Evolutionary conservation across 352 stramenopile genomes (phyloP).

Genomic region (Phytophthora litchii): DNA sequence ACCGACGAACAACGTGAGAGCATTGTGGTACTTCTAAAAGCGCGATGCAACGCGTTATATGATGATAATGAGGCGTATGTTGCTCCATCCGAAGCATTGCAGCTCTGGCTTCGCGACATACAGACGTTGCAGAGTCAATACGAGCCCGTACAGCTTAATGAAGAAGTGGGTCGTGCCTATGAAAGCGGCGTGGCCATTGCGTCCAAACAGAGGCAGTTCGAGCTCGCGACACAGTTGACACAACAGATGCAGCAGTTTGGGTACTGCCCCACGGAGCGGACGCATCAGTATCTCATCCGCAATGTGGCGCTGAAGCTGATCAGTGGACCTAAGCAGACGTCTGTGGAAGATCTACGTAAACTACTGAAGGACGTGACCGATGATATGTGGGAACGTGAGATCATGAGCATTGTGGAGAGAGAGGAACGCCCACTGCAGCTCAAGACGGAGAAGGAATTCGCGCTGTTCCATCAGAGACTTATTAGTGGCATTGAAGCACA

Average conservation of each 20-base stretch:
- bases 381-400: slow-evolving; percentile 49
- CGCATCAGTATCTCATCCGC: slow-evolving; percentile 59
- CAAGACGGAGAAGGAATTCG: slow-evolving; percentile 58
- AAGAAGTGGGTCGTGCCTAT: slow-evolving; percentile 55
- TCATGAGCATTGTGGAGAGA: slow-evolving; percentile 60
- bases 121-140: slow-evolving; percentile 31
- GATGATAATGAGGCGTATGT: slow-evolving; percentile 49
- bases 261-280: slow-evolving; percentile 36
- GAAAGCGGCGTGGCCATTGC: slow-evolving; percentile 73
- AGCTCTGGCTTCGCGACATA: slow-evolving; percentile 44
- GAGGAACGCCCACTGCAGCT: slow-evolving; percentile 66
- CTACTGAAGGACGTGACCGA: slow-evolving; percentile 35
- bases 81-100: slow-evolving; percentile 29
- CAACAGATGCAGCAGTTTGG: slow-evolving; percentile 56
- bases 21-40: slow-evolving; percentile 47
- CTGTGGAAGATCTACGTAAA: slow-evolving; percentile 39
- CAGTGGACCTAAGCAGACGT: slow-evolving; percentile 26
- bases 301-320: slow-evolving; percentile 59
- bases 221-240: slow-evolving; percentile 43
- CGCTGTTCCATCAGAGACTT: slow-evolving; percentile 51
- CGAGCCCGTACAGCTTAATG: slow-evolving; percentile 6
- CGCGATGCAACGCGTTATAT: slow-evolving; percentile 59
- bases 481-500: slow-evolving; percentile 45
- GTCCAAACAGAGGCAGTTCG: slow-evolving; percentile 74
- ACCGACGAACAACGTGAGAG: slow-evolving; percentile 23